A percentile compares a stretch with the other conserved stretches of the same genome.
phyloP scores from a whole-genome alignment of 2,329 filamentous ascomycete genomes.

The Fusarium falciforme region DNA sequence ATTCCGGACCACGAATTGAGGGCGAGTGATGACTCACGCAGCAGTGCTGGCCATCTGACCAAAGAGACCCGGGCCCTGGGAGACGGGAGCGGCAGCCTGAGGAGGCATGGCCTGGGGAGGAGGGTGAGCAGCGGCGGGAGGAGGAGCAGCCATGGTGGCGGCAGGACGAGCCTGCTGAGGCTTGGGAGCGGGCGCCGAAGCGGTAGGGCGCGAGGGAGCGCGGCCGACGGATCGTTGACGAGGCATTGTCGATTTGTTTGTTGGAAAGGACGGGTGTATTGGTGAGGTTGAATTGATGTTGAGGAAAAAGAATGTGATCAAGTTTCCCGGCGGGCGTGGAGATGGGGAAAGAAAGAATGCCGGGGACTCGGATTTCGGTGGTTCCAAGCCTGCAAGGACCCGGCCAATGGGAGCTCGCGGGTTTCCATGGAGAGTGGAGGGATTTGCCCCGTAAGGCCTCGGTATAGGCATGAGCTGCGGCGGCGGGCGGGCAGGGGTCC shows the following conservation, averaged over 20 bases:
- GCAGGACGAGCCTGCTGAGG: constrained; percentile 76
- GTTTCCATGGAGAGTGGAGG: constrained; percentile 36
- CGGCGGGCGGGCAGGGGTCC: constrained; percentile 1
- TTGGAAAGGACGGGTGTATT: constrained; percentile 16
- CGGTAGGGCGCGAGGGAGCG: constrained; percentile 75
- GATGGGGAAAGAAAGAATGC: constrained; percentile 44
- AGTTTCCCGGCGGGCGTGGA: constrained; percentile 20
- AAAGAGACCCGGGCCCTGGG: constrained; percentile 85
- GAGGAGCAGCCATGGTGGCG: constrained; percentile 73
- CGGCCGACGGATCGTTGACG: constrained; percentile 78
- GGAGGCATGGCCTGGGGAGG: constrained; percentile 29
- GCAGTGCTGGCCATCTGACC: constrained; percentile 98
- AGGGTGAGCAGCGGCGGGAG: constrained; percentile 54
- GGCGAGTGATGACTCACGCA: constrained; percentile 75
- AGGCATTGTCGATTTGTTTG: constrained; percentile 69
- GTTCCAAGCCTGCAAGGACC: neutral
- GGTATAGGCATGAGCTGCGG: constrained; percentile 34
- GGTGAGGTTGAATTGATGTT: constrained; percentile 18
- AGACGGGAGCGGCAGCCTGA: constrained; percentile 55
- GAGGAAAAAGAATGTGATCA: constrained; percentile 20
- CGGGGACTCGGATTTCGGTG: constrained; percentile 39
- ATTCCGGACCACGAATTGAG: neutral
- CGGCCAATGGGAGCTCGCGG: constrained; percentile 45
- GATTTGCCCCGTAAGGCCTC: constrained; percentile 40
- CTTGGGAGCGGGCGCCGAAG: constrained; percentile 66